Percentiles rank a stretch among this genome's conserved stretches.
Conservation (phyloP, 805 yeast species). For the Yamadazyma nakazawae region DNA sequence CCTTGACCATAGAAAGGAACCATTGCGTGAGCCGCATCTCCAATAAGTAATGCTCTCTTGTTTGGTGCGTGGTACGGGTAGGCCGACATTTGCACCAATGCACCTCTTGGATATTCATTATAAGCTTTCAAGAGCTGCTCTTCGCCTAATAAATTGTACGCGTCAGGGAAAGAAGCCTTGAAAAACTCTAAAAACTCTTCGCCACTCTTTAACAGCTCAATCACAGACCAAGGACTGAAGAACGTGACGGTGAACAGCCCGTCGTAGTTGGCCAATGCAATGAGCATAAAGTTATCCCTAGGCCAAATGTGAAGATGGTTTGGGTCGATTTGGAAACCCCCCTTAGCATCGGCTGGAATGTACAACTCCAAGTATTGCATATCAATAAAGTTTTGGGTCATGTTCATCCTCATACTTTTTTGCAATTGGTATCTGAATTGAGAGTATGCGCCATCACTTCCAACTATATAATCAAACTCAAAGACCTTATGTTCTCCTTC, state of each 20-base stretch:
- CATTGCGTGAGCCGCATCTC: conserved; percentile 96
- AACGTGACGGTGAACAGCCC: conserved; percentile 89
- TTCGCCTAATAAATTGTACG: conserved; percentile 62
- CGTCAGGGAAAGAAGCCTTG: conserved; percentile 66
- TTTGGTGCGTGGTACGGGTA: conserved; percentile 62
- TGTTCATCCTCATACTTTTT: conserved; percentile 64
- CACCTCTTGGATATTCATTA: conserved; percentile 64
- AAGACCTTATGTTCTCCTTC: conserved; percentile 16
- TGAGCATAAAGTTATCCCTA: conserved; percentile 77
- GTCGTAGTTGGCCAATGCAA: conserved; percentile 81
- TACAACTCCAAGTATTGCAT: conserved; percentile 78
- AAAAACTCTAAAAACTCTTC: conserved; percentile 55
- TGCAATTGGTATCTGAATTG: conserved; percentile 67
- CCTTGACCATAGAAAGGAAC: conserved; percentile 99
- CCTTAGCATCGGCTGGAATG: conserved; percentile 52
- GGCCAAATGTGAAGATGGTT: conserved; percentile 95
- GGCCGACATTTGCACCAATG: conserved; percentile 71
- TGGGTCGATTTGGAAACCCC: conserved; percentile 55
- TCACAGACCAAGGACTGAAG: conserved; percentile 73
- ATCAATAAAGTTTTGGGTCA: conserved; percentile 73
- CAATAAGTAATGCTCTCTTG: conserved; percentile 66
- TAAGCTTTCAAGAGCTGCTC: conserved; percentile 49
- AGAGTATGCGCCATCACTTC: conserved; percentile 86
- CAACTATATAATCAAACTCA: conserved; percentile 61
- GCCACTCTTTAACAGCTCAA: conserved; percentile 49